phyloP scores from a whole-genome alignment of 2,329 filamentous ascomycete species.

The Coniochaeta prunicola region DNA sequence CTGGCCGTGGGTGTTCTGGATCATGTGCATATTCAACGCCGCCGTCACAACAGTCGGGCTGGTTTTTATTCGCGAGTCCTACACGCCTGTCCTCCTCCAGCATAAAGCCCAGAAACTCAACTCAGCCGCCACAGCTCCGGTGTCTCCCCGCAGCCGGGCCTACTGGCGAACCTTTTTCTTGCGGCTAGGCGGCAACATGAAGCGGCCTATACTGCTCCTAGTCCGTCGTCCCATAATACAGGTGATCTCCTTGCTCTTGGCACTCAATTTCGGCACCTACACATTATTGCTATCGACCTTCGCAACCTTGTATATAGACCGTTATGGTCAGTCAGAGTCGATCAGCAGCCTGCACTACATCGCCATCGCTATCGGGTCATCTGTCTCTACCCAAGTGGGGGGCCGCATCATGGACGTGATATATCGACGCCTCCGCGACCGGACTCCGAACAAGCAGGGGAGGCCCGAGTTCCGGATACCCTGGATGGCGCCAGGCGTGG shows the following conservation, averaged over 20 bases:
- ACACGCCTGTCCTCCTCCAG: conserved; percentile 53
- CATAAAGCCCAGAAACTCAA: conserved; percentile 42
- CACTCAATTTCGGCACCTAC: conserved; percentile 41
- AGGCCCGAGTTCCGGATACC: conserved; percentile 28
- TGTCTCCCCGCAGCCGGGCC: conserved; percentile 23
- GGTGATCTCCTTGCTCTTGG: conserved; percentile 25
- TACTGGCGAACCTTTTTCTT: conserved; percentile 14
- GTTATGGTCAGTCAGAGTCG: conserved; percentile 36
- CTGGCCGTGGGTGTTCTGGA: conserved; percentile 67
- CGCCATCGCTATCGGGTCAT: conserved; percentile 23
- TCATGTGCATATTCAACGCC: conserved; percentile 51
- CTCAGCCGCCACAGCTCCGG: background rate
- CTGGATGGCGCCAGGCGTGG: conserved; percentile 23
- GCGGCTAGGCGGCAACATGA: conserved; percentile 21
- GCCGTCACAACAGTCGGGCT: conserved; percentile 45
- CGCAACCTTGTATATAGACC: conserved; percentile 35
- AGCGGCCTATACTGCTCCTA: background rate
- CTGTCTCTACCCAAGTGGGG: conserved; percentile 27
- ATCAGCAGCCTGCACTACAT: conserved; percentile 42
- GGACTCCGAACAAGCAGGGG: conserved; percentile 37
- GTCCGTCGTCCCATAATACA: conserved; percentile 29
- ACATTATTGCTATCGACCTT: conserved; percentile 47
- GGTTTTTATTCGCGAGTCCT: conserved; percentile 55
- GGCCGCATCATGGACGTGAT: conserved; percentile 29
- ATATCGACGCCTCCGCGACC: conserved; percentile 21